Base-by-base conservation (phyloP, 1,139 yeast genomes). In the Kluyveromyces sp. region DNA sequence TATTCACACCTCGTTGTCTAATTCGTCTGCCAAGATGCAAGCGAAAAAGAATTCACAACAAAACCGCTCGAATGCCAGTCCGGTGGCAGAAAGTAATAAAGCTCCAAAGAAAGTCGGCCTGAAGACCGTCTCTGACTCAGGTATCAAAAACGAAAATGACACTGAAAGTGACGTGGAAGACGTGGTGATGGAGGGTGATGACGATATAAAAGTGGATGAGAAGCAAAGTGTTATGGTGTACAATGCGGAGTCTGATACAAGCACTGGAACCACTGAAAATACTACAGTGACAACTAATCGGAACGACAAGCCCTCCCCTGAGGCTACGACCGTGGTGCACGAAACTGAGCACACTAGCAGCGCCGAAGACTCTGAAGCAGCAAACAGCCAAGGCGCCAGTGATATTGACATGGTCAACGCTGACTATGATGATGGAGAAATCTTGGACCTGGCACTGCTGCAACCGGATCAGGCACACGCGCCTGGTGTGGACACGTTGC, bases 381-480 rank as follows among this genome's bases (percentile, higher is more conserved):
- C 25, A 8, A 30, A 33, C 3, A 39, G 42, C 28, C 26, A 28
- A 25, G 28, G 17, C 12, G 49, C 46, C n/a, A 48, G 49, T 25
- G 60, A 57, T 33, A 49, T 49, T 39, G 55, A 49, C 16, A 37
- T 49, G 41, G 58, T 52, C 3, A 51, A 51, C 19, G 48, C 50
- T 22, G 51, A 49, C 28, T 42, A 38, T 34, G 54, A 50, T 13
- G 55, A 50, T 11, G 59, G 55, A 28, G 58, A 57, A 37, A 49
- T 51, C 36, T 58, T 79, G 31, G 87, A 81, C 60, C 63, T 82
- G 55, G 70, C 80, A 3, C 73, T 71, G 54, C 67, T 83, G 43
- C 88, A 82, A 63, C 81, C 80, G 26, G 89, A 83, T 36, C 94
- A 83, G 61, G 74, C 64, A 60, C 66, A 75, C 60, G 71, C 81